These are phyloP conservation scores for Asclepias syriaca DNA, from an alignment of 257 asterid genomes.

Conservation along the genomic window DNA sequence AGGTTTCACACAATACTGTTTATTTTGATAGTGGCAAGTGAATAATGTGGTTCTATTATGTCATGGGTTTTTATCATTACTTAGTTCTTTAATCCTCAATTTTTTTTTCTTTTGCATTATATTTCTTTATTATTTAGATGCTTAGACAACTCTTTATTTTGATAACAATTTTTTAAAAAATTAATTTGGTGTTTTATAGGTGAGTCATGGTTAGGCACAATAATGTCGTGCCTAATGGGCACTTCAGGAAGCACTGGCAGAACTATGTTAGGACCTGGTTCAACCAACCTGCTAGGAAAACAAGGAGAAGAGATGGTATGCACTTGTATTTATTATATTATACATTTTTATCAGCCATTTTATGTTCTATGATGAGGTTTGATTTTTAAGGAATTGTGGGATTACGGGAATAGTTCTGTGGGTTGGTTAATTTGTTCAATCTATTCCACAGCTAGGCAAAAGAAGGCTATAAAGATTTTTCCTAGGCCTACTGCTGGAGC, in stretches of 20 bases:
- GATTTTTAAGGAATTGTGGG: not conserved
- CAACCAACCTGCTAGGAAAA: conserved; percentile 33
- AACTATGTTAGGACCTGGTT: conserved; percentile 33
- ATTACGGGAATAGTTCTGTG: not conserved
- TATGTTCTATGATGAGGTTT: not conserved
- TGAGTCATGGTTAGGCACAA: conserved; percentile 35
- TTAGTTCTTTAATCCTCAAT: not conserved
- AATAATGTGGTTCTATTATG: not conserved
- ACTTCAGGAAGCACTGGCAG: conserved; percentile 35
- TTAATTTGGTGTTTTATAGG: conserved; percentile 2
- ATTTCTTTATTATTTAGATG: not conserved
- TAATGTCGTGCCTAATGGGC: conserved; percentile 31
- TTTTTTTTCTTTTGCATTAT: not conserved
- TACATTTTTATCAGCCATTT: not conserved
- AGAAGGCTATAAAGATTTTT: conserved; percentile 30
- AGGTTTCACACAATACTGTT: not conserved
- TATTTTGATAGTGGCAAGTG: not conserved
- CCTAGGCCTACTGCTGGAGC: conserved; percentile 35
- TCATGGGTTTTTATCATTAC: not conserved
- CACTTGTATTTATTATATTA: too few species aligned
- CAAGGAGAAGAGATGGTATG: conserved; percentile 31
- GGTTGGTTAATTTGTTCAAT: not conserved
- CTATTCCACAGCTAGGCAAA: conserved; percentile 23
- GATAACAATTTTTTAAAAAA: not conserved
- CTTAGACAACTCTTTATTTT: not conserved